A percentile compares a stretch with the other conserved stretches of the same genome.
These are phyloP conservation scores for Athelia psychrophila DNA, from an alignment of 1,284 basidiomycete species.

Conservation along the genomic window DNA sequence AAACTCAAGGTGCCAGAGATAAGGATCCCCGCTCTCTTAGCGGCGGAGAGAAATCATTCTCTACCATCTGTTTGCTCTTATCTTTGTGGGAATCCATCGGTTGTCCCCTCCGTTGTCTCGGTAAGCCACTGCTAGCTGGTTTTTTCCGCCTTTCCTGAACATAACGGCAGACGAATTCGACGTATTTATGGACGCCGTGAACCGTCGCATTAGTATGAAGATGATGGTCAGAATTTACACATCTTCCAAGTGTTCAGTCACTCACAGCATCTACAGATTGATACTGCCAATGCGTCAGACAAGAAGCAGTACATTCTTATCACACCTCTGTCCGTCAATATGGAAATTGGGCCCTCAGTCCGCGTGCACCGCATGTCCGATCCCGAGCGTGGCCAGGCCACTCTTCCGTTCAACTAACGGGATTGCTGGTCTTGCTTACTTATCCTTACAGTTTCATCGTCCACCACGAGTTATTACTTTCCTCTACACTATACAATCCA, in stretches of 20 bases:
- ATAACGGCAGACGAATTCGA: conserved; percentile 75
- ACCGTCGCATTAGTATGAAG: conserved; percentile 87
- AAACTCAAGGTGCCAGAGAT: conserved; percentile 55
- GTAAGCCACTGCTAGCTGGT: conserved; percentile 42
- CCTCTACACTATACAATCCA: no score
- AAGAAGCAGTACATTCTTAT: conserved; percentile 92
- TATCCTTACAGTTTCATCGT: no score
- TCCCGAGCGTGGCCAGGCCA: conserved; percentile 67
- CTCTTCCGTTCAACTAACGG: conserved; percentile 24
- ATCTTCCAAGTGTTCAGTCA: background rate
- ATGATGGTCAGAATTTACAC: conserved; percentile 69
- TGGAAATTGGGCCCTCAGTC: conserved; percentile 59
- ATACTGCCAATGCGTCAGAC: conserved; percentile 80
- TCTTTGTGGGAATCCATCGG: conserved; percentile 95
- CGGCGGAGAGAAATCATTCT: conserved; percentile 97
- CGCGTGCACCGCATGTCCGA: conserved; percentile 80
- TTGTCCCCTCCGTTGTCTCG: conserved; percentile 92
- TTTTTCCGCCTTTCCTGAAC: background rate
- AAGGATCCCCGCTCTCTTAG: conserved; percentile 84
- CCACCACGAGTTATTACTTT: no score
- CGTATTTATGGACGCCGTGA: conserved; percentile 95
- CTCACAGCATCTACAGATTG: conserved; percentile 54
- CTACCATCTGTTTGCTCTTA: conserved; percentile 90
- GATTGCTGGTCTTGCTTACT: no score
- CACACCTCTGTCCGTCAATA: conserved; percentile 83